Evolutionary conservation across 108 stramenopile genomes (phyloP).

Genomic region (Fragilaria radians): DNA sequence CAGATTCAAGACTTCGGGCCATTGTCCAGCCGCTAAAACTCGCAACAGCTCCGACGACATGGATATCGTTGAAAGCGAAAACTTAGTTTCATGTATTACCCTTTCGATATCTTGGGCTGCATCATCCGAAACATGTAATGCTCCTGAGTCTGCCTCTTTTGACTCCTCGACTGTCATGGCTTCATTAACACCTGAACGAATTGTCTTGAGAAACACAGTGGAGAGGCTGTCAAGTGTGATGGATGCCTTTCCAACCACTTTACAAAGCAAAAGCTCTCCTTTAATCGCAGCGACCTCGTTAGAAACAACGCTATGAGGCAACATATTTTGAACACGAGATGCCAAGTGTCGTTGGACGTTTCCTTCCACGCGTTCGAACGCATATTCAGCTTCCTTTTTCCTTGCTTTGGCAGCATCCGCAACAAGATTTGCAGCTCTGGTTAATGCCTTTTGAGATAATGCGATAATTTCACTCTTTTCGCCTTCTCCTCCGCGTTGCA

Average conservation of each 20-base stretch:
- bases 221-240: conserved; percentile 50
- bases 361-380: conserved; percentile 55
- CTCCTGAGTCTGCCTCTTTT: conserved; percentile 15
- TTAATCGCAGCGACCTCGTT: conserved; percentile 70
- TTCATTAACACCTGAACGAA: conserved; percentile 18
- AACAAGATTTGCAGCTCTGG: conserved; percentile 68
- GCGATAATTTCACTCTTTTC: conserved; percentile 60
- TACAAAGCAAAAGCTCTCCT: conserved; percentile 70
- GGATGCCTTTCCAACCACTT: conserved; percentile 68
- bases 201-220: conserved; percentile 49
- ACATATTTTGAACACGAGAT: conserved; percentile 49
- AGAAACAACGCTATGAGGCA: conserved; percentile 49
- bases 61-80: conserved; percentile 53
- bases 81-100: conserved; percentile 67
- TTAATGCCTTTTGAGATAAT: conserved; percentile 75
- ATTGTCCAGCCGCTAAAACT: conserved; percentile 72
- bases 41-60: conserved; percentile 53
- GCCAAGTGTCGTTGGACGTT: conserved; percentile 51
- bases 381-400: conserved; percentile 60
- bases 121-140: conserved; percentile 41
- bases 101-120: conserved; percentile 56
- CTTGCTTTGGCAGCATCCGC: conserved; percentile 70
- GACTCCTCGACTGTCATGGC: conserved; percentile 6
- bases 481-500: conserved; percentile 66
- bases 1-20: conserved; percentile 67